Percentiles rank a stretch among this genome's conserved stretches.
phyloP scores from a whole-genome alignment of 192 early-diverging fungal genomes.

The Ramicandelaber brevisporus region DNA sequence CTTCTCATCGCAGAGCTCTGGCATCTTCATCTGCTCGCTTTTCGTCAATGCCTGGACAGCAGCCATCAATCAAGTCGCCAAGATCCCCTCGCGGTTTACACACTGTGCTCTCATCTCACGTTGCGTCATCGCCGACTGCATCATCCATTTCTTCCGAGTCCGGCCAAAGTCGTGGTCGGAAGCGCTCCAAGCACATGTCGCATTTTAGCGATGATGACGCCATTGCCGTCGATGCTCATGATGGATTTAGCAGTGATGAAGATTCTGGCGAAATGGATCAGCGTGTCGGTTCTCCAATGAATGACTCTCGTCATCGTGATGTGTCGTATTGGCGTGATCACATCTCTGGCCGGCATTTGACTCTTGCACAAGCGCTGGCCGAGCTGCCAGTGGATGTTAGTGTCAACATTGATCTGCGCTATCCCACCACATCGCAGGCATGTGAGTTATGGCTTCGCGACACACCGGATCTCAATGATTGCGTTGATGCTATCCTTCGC shows the following conservation, averaged over 20 bases:
- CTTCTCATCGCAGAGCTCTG: too few relatives aligned
- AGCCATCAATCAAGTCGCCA: not conserved
- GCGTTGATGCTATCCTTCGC: conserved; percentile 72
- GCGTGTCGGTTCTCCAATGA: conserved; percentile 2
- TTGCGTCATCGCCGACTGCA: too few relatives aligned
- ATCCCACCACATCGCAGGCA: conserved; percentile 45
- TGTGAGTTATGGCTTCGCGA: conserved; percentile 20
- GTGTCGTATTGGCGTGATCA: conserved; percentile 12
- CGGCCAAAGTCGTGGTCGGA: too few relatives aligned
- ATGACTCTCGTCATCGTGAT: conserved; percentile 4
- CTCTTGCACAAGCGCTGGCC: conserved; percentile 14
- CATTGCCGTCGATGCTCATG: too few relatives aligned
- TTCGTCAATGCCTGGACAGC: conserved; percentile 1
- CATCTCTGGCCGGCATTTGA: conserved; percentile 9
- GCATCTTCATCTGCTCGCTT: conserved; percentile 6
- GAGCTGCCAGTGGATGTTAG: conserved; percentile 42
- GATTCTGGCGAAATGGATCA: too few relatives aligned
- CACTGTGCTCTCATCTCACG: too few relatives aligned
- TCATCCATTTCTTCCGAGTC: too few relatives aligned
- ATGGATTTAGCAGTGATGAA: too few relatives aligned
- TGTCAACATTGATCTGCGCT: conserved; percentile 67
- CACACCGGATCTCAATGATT: conserved; percentile 46
- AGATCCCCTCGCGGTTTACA: not conserved
- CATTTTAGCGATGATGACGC: too few relatives aligned
- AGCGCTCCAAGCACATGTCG: too few relatives aligned